A percentile compares a stretch with the other conserved stretches of the same genome.
These are phyloP conservation scores for Pythium phragmitis DNA, from an alignment of 352 stramenopile genomes.

Conservation along the genomic window DNA sequence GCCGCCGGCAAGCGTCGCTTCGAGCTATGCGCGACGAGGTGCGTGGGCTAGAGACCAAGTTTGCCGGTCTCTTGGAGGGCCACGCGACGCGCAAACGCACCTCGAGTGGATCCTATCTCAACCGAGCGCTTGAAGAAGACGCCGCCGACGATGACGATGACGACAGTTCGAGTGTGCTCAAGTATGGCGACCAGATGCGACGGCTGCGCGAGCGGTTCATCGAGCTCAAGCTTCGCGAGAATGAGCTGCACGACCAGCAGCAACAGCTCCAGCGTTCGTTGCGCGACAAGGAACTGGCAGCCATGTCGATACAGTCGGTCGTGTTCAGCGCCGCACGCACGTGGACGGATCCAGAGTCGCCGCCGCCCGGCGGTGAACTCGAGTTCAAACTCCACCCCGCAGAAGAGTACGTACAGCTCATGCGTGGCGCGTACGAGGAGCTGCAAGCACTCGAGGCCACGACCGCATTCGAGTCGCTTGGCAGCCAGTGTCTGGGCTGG, in stretches of 20 bases:
- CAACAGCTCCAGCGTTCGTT: conserved; percentile 19
- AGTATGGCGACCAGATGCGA: conserved; percentile 18
- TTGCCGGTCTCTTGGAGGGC: conserved; percentile 8
- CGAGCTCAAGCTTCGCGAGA: conserved; percentile 18
- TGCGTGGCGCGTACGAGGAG: conserved; percentile 18
- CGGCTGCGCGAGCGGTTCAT: conserved; percentile 20
- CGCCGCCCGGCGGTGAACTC: neutral
- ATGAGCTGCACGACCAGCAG: conserved; percentile 13
- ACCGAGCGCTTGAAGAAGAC: neutral
- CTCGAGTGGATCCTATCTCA: neutral
- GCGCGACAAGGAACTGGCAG: conserved; percentile 11
- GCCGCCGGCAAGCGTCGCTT: conserved; percentile 16
- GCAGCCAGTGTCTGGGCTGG: conserved; percentile 45
- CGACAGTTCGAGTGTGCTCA: conserved; percentile 5
- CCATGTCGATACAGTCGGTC: conserved; percentile 20
- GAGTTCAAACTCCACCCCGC: neutral
- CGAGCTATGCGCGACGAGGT: conserved; percentile 17
- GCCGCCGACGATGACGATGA: neutral
- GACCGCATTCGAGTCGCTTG: conserved; percentile 9
- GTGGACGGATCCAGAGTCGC: conserved; percentile 9
- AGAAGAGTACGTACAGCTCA: conserved; percentile 13
- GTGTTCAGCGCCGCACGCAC: conserved; percentile 8
- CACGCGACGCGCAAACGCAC: conserved; percentile 1
- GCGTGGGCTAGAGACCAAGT: conserved; percentile 11
- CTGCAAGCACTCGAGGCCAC: conserved; percentile 8